Conservation (phyloP, 768 basidiomycete species). For the Lactarius quietus region DNA sequence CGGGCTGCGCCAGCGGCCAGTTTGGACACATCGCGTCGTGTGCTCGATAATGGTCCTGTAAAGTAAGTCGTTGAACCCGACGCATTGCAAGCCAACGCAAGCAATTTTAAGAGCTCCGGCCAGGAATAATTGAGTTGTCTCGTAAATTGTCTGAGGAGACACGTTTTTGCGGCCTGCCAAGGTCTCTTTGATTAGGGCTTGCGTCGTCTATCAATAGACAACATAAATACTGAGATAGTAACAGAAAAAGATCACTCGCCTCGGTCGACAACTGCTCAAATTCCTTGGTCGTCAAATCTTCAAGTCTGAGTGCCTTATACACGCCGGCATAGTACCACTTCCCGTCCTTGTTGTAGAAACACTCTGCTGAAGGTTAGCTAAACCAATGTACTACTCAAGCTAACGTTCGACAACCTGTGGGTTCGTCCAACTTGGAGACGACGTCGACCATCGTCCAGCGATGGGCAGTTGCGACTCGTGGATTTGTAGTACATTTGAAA, state of each 20-base stretch:
- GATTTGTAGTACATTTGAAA: slow-evolving; percentile 79
- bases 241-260: slow-evolving; percentile 36
- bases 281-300: slow-evolving; percentile 61
- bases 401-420: slow-evolving; percentile 48
- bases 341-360: slow-evolving; percentile 77
- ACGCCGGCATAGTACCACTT: slow-evolving; percentile 84
- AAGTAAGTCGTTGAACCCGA: slow-evolving; percentile 67
- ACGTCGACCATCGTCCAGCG: slow-evolving; percentile 68
- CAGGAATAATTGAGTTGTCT: slow-evolving; percentile 66
- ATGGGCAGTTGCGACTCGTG: slow-evolving; percentile 71
- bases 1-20: slow-evolving; percentile 32
- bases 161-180: slow-evolving; percentile 66
- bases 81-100: slow-evolving; percentile 70
- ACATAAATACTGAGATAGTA: neutral
- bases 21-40: slow-evolving; percentile 42
- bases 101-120: slow-evolving; percentile 70
- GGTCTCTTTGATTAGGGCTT: slow-evolving; percentile 68
- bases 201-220: slow-evolving; percentile 47
- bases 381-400: neutral
- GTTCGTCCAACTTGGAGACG: slow-evolving; percentile 51
- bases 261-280: slow-evolving; percentile 65
- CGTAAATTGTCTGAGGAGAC: slow-evolving; percentile 75
- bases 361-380: slow-evolving; percentile 45
- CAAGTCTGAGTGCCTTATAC: slow-evolving; percentile 63
- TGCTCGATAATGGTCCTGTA: slow-evolving; percentile 67